Conservation (phyloP, 2,329 filamentous ascomycete genomes). For the Neonectria neomacrospora region DNA sequence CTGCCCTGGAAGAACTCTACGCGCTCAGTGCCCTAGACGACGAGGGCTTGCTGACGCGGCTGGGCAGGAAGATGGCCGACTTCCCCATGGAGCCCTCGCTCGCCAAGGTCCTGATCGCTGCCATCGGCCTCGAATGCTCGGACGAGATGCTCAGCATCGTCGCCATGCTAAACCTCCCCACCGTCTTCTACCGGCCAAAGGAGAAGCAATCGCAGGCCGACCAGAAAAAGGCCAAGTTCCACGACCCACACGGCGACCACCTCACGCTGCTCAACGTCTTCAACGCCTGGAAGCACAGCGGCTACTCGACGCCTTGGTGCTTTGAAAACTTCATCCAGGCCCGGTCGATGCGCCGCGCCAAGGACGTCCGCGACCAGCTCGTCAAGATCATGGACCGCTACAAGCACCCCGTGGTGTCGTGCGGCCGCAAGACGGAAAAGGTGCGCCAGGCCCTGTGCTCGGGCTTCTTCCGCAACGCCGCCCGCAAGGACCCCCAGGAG, state of each 20-base stretch:
- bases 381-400: constrained; percentile 95
- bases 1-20: constrained; percentile 94
- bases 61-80: constrained; percentile 97
- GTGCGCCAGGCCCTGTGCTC: constrained; percentile 90
- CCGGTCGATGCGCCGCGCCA: constrained; percentile 85
- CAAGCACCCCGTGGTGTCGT: constrained; percentile 82
- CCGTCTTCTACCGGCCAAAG: constrained; percentile 93
- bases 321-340: constrained; percentile 98
- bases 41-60: constrained; percentile 89
- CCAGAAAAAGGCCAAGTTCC: constrained; percentile 97
- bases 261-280: constrained; percentile 96
- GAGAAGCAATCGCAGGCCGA: constrained; percentile 97
- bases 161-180: constrained; percentile 88
- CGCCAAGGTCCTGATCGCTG: constrained; percentile 89
- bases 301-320: constrained; percentile 89
- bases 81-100: constrained; percentile 97
- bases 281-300: constrained; percentile 92
- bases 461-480: constrained; percentile 95
- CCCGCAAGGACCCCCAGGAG: constrained; percentile 94
- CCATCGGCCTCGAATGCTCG: constrained; percentile 87
- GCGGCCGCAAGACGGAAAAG: constrained; percentile 86
- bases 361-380: constrained; percentile 92
- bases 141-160: constrained; percentile 96
- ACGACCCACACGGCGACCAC: constrained; percentile 94
- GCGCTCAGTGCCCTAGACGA: constrained; percentile 92